Base-by-base conservation (phyloP, 2,329 filamentous ascomycete species). In the Beauveria rudraprayagi region DNA sequence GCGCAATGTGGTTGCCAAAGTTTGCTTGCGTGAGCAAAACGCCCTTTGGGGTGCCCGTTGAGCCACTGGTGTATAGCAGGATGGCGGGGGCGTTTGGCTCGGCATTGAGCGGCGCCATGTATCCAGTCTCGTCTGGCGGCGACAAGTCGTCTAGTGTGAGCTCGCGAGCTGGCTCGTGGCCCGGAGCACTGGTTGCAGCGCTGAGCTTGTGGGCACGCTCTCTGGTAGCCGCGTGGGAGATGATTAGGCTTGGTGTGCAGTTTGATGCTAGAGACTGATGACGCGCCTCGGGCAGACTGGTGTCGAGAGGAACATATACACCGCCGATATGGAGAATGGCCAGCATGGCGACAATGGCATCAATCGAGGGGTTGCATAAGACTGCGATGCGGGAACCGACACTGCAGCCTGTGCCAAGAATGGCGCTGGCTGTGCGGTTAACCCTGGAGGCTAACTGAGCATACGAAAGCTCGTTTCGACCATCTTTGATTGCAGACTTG, bases 231-330 rank as follows among this genome's bases (percentile, higher is more conserved):
- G 17, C 17, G 30, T 52, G 48, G n/a, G 8, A 52, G n/a, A 62
- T 34, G 44, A 63, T 57, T 10, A 53, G 37, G 7, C 30, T 24
- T 22, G 73, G 72, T 44, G 69, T 19, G 48, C 69, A 71, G 51
- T 71, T 67, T 2, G 66, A 40, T 1, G 69, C 68, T 2, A 76
- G 69, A 5, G 62, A 55, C 1, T 66, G 60, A 1, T 77, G 70
- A 1, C 77, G 69, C 7, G 66, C 22, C 0, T 67, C 17, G 1
- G 70, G 66, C 10, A 67, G 70, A 1, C 66, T 62, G 0, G 68
- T 51, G 58, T 82, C 80, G 0, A 82, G 65, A 1, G 75, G 75
- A 8, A 77, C 67, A 46, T 75, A 75, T 1, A 71, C 65, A 2
- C 64, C 70, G 0, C 76, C 77, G 10, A 75, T 48, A 0, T 70